These are phyloP conservation scores for Bimuria novae-zelandiae DNA, from an alignment of 2,329 filamentous ascomycete genomes.

Conservation along the genomic window DNA sequence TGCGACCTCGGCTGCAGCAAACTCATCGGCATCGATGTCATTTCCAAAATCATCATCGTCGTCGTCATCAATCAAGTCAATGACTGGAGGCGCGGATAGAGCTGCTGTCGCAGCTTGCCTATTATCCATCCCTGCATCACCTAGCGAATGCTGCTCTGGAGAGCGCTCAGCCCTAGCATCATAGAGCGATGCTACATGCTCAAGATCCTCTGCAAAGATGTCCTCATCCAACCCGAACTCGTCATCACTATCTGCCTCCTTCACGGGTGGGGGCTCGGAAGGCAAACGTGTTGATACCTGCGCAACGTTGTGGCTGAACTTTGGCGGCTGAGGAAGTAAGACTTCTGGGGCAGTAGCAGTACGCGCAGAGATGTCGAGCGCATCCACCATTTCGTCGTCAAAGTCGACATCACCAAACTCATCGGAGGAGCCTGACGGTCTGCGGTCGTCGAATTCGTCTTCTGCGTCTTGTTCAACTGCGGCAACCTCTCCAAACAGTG, in stretches of 20 bases:
- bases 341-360: conserved; percentile 11
- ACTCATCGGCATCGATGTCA: conserved; percentile 72
- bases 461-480: conserved; percentile 3
- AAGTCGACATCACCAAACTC: conserved; percentile 44
- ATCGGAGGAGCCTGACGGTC: conserved; percentile 35
- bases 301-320: conserved; percentile 12
- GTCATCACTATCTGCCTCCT: conserved; percentile 40
- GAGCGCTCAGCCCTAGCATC: conserved; percentile 49
- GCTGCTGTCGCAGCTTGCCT: conserved; percentile 7
- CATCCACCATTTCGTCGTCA: conserved; percentile 41
- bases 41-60: conserved; percentile 75
- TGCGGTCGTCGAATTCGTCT: conserved; percentile 8
- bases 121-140: not conserved
- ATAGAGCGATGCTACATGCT: conserved; percentile 61
- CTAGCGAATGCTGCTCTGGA: conserved; percentile 6
- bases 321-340: conserved; percentile 10
- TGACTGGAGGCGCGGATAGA: conserved; percentile 21
- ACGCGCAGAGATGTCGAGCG: conserved; percentile 28
- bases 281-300: not conserved
- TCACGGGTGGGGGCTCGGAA: not conserved
- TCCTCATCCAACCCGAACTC: conserved; percentile 54
- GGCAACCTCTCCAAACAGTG: conserved; percentile 12
- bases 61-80: conserved; percentile 52
- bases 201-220: conserved; percentile 61
- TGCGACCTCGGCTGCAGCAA: conserved; percentile 69